Base-by-base conservation (phyloP, 2,329 filamentous ascomycete genomes). In the Harringtonia lauricola region DNA sequence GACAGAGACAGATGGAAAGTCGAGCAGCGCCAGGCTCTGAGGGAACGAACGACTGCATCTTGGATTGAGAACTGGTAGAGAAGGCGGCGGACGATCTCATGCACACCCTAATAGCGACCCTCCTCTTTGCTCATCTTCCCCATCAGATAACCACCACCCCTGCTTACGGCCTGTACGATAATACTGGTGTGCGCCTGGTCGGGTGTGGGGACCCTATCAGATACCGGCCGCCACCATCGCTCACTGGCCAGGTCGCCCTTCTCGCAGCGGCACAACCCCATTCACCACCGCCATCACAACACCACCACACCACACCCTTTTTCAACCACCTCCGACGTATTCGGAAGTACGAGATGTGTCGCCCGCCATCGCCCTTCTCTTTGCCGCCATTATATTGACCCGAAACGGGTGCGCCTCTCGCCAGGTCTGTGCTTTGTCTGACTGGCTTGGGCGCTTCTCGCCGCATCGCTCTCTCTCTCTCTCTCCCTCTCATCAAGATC, bases 191-290 rank as follows among this genome's bases (percentile, higher is more conserved):
- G n/a, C 26, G 17, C 38, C 21, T 14, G 38, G 26, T 31, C n/a
- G 28, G 18, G 21, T 44, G 36, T 39, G 42, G 36, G 35, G 36
- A 44, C 36, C 28, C 36, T 35, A 44, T 44, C 42, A 34, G 42
- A 39, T 39, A 39, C n/a, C n/a, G n/a, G n/a, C n/a, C n/a, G n/a
- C n/a, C n/a, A n/a, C 6, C 29, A 13, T 33, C 33, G 35, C 24
- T 35, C 17, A 19, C 39, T 30, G 29, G 30, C 26, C 18, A 30
- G 30, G 26, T 24, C 39, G 35, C 30, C 39, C 38, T 31, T 41
- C 22, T 38, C 22, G 18, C 36, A 7, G 24, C 24, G 24, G 24
- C 24, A 18, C 41, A 42, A 34, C 34, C 34, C 41, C 35, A 17
- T 34, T 30, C 35, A 34, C 34, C 29, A 26, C 10, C n/a, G n/a